phyloP scores from a whole-genome alignment of 192 early-diverging fungal species.

The Spizellomyces sp. region DNA sequence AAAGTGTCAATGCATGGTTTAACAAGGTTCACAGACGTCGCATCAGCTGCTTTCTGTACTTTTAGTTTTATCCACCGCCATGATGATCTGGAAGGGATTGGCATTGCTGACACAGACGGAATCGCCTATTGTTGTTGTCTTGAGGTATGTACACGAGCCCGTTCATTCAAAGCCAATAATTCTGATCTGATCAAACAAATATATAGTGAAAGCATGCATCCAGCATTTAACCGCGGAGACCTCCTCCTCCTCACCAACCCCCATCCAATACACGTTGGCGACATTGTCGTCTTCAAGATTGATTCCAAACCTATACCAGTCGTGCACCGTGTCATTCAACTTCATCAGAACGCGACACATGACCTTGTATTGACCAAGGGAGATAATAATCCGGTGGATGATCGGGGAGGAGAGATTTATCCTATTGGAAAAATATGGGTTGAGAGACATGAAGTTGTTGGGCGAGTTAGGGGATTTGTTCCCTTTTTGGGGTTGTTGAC shows the following conservation, averaged over 20 bases:
- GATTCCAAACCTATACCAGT: conserved; percentile 88
- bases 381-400: conserved; percentile 90
- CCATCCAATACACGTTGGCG: conserved; percentile 81
- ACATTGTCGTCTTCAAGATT: conserved; percentile 94
- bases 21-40: not conserved
- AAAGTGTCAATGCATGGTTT: too few species aligned
- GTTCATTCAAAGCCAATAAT: too few species aligned
- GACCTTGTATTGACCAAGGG: conserved; percentile 95
- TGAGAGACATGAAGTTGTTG: conserved; percentile 83
- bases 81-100: conserved; percentile 97
- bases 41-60: conserved; percentile 83
- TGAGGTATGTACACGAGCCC: conserved; percentile 49
- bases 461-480: conserved; percentile 84
- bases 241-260: conserved; percentile 83
- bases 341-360: conserved; percentile 71
- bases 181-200: too few species aligned
- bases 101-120: conserved; percentile 84
- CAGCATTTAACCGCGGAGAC: conserved; percentile 93
- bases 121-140: conserved; percentile 94
- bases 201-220: conserved; percentile 86
- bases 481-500: conserved; percentile 95
- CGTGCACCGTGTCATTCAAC: conserved; percentile 91
- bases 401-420: conserved; percentile 82
- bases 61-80: conserved; percentile 86
- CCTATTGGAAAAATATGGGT: conserved; percentile 85